Conservation (phyloP, 2,329 filamentous ascomycete genomes). For the Penicillium sclerotiorum region DNA sequence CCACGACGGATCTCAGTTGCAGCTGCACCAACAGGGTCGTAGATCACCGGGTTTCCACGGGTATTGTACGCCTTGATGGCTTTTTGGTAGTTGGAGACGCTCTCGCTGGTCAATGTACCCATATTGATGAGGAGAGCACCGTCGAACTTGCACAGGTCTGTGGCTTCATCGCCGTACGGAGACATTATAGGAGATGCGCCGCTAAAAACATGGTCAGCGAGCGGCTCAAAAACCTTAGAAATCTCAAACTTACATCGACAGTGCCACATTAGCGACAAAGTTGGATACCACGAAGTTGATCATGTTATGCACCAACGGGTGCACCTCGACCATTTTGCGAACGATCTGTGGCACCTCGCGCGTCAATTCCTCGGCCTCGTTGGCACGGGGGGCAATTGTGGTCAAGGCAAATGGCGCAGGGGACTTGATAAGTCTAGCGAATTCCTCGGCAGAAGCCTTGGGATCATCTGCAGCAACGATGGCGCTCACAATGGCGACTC, state of each 20-base stretch:
- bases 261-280: conserved; percentile 86
- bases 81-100: conserved; percentile 69
- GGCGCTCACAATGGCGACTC: conserved; percentile 86
- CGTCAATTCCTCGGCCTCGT: conserved; percentile 33
- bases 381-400: conserved; percentile 28
- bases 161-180: conserved; percentile 79
- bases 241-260: conserved; percentile 61
- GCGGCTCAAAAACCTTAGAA: background rate
- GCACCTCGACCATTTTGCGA: conserved; percentile 60
- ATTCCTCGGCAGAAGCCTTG: conserved; percentile 60
- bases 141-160: conserved; percentile 74
- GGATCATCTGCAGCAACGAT: conserved; percentile 76
- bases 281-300: conserved; percentile 96
- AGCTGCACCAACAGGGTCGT: conserved; percentile 89
- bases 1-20: conserved; percentile 74
- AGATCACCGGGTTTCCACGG: conserved; percentile 72
- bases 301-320: conserved; percentile 91
- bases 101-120: conserved; percentile 82
- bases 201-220: conserved; percentile 32
- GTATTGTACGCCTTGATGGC: conserved; percentile 82
- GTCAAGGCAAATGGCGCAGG: conserved; percentile 38
- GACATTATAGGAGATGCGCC: conserved; percentile 95
- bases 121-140: conserved; percentile 90
- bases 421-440: conserved; percentile 59
- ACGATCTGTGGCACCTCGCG: conserved; percentile 55